Percentiles rank a stretch among this genome's conserved stretches.
Evolutionary conservation across 176 grass and related monocot species (phyloP).

Genomic region (Carex littledalei): DNA sequence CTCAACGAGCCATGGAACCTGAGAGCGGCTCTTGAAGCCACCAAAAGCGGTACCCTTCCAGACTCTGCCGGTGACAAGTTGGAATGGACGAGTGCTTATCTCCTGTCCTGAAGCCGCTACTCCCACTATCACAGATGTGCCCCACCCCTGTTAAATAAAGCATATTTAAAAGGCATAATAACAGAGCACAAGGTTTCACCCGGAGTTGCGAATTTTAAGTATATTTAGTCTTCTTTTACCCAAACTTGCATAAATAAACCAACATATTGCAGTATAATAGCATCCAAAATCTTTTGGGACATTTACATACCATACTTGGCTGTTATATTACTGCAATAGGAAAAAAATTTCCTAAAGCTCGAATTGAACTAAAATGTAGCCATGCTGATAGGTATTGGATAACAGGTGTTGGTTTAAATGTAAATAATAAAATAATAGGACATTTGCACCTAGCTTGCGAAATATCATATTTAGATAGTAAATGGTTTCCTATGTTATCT

Average conservation of each 20-base stretch:
- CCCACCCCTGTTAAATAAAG: slow-evolving; percentile 58
- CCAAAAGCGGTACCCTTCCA: slow-evolving; percentile 99
- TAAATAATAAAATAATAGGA: background rate
- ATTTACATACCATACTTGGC: background rate
- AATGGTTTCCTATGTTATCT: background rate
- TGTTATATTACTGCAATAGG: background rate
- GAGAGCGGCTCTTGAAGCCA: slow-evolving; percentile 88
- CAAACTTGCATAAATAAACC: background rate
- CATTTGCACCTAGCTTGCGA: background rate
- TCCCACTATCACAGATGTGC: slow-evolving; percentile 81
- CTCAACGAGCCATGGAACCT: slow-evolving; percentile 94
- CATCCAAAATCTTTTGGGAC: background rate
- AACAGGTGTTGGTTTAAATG: background rate
- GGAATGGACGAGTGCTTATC: slow-evolving; percentile 83
- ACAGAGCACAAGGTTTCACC: background rate
- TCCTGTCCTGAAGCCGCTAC: slow-evolving; percentile 96
- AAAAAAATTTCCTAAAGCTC: background rate
- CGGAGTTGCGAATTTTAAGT: background rate
- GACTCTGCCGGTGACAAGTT: slow-evolving; percentile 83
- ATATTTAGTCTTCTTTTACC: background rate
- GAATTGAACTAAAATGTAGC: background rate
- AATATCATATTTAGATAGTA: background rate
- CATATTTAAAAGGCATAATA: background rate
- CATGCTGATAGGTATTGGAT: background rate
- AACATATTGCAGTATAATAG: background rate